Evolutionary conservation across 495 filamentous ascomycete species (phyloP).

Genomic region (Chaetomium cochliodes): DNA sequence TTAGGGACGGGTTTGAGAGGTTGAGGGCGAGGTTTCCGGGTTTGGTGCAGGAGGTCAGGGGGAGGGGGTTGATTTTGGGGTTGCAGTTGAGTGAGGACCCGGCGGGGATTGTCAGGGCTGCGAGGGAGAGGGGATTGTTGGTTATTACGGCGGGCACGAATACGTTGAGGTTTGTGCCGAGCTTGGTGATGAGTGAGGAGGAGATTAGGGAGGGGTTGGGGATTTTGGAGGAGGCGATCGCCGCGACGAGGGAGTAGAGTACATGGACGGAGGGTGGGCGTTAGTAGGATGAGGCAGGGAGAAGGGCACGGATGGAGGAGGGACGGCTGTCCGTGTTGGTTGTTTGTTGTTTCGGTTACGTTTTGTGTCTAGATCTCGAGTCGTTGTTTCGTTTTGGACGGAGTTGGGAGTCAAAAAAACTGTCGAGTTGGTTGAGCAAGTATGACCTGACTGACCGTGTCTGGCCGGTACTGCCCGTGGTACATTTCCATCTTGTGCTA

Average conservation of each 20-base stretch:
- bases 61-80: conserved; percentile 80
- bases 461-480: background rate
- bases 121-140: conserved; percentile 82
- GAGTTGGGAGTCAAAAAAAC: background rate
- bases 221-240: conserved; percentile 76
- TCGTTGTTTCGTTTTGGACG: background rate
- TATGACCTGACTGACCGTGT: background rate
- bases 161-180: conserved; percentile 82
- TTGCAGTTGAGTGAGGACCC: conserved; percentile 74
- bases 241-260: conserved; percentile 31
- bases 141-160: conserved; percentile 91
- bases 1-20: conserved; percentile 60
- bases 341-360: background rate
- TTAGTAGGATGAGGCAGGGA: too few relatives aligned
- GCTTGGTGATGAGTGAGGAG: conserved; percentile 69
- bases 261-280: background rate
- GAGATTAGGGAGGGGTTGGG: conserved; percentile 73
- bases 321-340: background rate
- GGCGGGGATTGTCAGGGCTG: conserved; percentile 70
- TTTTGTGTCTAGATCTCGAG: background rate
- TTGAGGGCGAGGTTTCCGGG: conserved; percentile 67
- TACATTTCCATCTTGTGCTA: background rate
- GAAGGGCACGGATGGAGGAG: background rate
- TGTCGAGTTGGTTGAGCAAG: background rate
- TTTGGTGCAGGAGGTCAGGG: conserved; percentile 73